Percentiles rank a stretch among this genome's conserved stretches.
Conservation (phyloP, 495 filamentous ascomycete species). For the Pyrenula aspistea region DNA sequence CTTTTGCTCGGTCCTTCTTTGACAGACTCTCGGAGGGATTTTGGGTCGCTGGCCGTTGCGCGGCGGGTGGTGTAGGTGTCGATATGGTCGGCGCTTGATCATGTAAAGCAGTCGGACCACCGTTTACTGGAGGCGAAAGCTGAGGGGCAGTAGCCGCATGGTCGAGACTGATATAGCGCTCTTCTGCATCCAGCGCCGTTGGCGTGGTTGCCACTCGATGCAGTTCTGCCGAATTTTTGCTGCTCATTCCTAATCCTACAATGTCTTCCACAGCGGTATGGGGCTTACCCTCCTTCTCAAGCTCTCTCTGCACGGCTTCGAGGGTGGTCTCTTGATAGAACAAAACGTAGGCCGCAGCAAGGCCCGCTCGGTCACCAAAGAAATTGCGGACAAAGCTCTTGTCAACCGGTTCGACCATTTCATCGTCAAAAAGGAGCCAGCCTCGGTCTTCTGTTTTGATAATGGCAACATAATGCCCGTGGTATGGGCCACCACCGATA, state of each 20-base stretch:
- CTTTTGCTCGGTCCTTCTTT: constrained; percentile 35
- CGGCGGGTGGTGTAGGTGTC: constrained; percentile 12
- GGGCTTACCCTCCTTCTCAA: constrained; percentile 65
- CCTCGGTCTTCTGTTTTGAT: constrained; percentile 95
- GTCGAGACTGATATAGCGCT: constrained; percentile 40
- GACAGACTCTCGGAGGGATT: constrained; percentile 20
- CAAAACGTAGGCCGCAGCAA: constrained; percentile 91
- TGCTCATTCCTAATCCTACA: not conserved
- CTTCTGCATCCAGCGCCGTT: constrained; percentile 30
- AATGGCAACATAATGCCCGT: constrained; percentile 93
- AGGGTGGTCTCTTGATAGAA: constrained; percentile 96
- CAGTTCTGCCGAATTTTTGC: not conserved
- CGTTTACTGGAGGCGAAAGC: constrained; percentile 22
- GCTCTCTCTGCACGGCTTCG: constrained; percentile 75
- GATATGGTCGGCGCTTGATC: constrained; percentile 5
- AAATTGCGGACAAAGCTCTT: constrained; percentile 96
- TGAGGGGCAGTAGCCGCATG: constrained; percentile 51
- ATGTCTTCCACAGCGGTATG: constrained; percentile 44
- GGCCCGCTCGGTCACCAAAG: constrained; percentile 82
- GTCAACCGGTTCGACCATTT: constrained; percentile 95
- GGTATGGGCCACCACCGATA: constrained; percentile 95
- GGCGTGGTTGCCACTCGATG: not conserved
- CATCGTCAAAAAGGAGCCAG: constrained; percentile 94
- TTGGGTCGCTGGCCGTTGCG: constrained; percentile 23
- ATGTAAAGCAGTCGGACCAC: not conserved